These are phyloP conservation scores for Penicillium dipodomyicola DNA, from an alignment of 495 filamentous ascomycete species.

Conservation along the genomic window DNA sequence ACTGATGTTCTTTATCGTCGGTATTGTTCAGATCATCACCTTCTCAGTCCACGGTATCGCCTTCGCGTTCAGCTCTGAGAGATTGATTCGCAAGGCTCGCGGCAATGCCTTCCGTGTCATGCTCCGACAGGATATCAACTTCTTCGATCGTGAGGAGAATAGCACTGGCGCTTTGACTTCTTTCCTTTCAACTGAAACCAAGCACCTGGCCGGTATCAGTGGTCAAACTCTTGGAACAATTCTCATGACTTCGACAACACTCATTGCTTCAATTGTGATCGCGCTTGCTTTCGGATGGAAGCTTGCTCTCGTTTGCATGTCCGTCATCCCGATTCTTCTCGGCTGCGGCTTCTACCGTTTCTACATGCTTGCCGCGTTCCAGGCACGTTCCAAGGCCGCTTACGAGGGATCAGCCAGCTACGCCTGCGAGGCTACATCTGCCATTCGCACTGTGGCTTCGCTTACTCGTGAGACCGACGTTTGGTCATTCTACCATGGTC, in stretches of 20 bases:
- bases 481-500: conserved; percentile 63
- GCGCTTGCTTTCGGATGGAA: conserved; percentile 82
- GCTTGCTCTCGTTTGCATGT: conserved; percentile 77
- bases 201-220: conserved; percentile 77
- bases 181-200: conserved; percentile 83
- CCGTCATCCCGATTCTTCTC: conserved; percentile 74
- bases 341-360: conserved; percentile 84
- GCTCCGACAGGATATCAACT: conserved; percentile 88
- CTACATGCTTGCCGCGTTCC: conserved; percentile 74
- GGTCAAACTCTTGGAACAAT: conserved; percentile 80
- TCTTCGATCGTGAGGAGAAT: conserved; percentile 84
- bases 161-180: conserved; percentile 79
- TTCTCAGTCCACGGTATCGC: conserved; percentile 66
- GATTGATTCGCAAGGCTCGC: conserved; percentile 76
- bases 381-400: conserved; percentile 63
- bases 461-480: conserved; percentile 84
- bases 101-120: conserved; percentile 79
- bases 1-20: conserved; percentile 94
- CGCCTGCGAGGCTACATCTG: conserved; percentile 86
- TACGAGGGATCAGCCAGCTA: conserved; percentile 76
- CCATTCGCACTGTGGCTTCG: conserved; percentile 90
- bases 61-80: conserved; percentile 82
- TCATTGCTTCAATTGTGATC: conserved; percentile 65
- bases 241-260: conserved; percentile 69
- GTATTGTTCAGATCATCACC: conserved; percentile 68